Conservation (phyloP, 2,329 filamentous ascomycete species). For the Trichophaea hybrida region DNA sequence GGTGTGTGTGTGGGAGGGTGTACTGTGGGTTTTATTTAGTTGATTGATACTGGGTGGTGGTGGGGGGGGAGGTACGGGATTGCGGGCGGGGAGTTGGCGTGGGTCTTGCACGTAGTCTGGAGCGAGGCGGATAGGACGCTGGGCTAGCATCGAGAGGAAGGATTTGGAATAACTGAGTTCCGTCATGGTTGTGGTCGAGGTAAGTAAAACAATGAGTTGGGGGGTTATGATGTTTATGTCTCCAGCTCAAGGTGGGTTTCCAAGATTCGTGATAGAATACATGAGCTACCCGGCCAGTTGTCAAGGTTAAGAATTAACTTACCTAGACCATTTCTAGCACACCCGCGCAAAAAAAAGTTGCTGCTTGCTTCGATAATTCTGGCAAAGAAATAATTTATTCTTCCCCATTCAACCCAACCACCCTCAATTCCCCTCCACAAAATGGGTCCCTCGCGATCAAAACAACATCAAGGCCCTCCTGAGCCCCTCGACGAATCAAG, state of each 20-base stretch:
- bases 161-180: constrained; percentile 72
- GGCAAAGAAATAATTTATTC: not conserved
- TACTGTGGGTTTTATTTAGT: constrained; percentile 39
- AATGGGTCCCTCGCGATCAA: constrained; percentile 2
- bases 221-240: not conserved
- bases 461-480: not conserved
- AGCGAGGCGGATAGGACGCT: constrained; percentile 65
- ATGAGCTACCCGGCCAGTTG: too few species aligned
- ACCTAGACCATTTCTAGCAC: not conserved
- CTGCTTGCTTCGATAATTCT: not conserved
- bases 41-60: constrained; percentile 10
- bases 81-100: constrained; percentile 57
- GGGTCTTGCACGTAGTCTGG: constrained; percentile 83
- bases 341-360: constrained; percentile 1
- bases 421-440: not conserved
- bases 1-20: constrained; percentile 46
- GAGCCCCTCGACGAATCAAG: not conserved
- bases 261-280: too few species aligned
- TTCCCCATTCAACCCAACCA: not conserved
- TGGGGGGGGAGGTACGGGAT: constrained; percentile 47
- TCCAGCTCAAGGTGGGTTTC: too few species aligned
- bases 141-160: constrained; percentile 68
- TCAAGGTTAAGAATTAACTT: not conserved
- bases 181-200: constrained; percentile 44
- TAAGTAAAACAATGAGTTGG: not conserved